Base-by-base conservation (phyloP, 2,329 filamentous ascomycete species). In the Incumbomyces lentus region DNA sequence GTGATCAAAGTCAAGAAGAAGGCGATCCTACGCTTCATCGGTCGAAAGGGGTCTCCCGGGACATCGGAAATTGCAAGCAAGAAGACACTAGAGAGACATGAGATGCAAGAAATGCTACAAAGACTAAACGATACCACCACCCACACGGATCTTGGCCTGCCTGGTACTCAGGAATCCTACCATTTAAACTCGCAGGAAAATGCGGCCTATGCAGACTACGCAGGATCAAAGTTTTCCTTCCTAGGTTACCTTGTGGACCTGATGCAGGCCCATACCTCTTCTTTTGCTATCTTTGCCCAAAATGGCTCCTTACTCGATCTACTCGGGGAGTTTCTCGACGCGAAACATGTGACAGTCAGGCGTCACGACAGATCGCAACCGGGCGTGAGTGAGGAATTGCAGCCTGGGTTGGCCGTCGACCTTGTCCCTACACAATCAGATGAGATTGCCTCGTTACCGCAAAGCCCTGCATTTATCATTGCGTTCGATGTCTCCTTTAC, bases 171-270 rank as follows among this genome's bases (percentile, higher is more conserved):
- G n/a, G 61, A 59, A 40, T 59, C 58, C 13, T 54, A 59, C 8
- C 56, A 62, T 11, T 52, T 60, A 2, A 60, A 66, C 31, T 54
- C 64, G 6, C 52, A 58, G 37, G 62, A 64, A 46, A 62, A 69
- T 49, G 64, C 68, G 5, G 57, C 63, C 3, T 71, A 68, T 64
- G 68, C 67, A 3, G 67, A 71, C 46, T 70, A 70, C 50, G 68
- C 65, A 6, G 69, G 68, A 40, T 61, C 67, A 8, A 71, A 71
- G 51, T 71, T 71, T 36, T 55, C 64, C 16, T 62, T 71, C 16
- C 58, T 71, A 3, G 64, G 65, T n/a, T 62, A 66, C 45, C 56
- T 70, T 12, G 60, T 69, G 22, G 61, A 68, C 35, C 50, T 62
- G 13, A 60, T 61, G 2, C 59, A 57, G 17, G 53, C 47, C 3